Percentiles rank a stretch among this genome's conserved stretches.
Conservation (phyloP, 2,329 filamentous ascomycete species). For the Epichloe festucae region DNA sequence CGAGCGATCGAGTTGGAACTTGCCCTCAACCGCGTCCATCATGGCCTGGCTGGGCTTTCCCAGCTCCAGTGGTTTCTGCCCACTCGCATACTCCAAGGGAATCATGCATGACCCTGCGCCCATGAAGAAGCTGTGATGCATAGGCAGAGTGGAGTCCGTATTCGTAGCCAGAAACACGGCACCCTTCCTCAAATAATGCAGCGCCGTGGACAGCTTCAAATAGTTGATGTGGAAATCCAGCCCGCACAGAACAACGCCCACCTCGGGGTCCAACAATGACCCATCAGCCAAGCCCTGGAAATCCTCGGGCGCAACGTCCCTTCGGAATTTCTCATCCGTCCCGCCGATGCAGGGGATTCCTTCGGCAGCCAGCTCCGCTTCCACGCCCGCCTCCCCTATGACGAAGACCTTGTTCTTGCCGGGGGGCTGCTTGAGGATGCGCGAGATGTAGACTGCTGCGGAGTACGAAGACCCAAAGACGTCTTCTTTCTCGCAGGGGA, state of each 20-base stretch:
- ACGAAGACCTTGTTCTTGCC: slow-evolving; percentile 90
- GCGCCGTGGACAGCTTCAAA: slow-evolving; percentile 72
- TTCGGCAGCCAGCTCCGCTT: slow-evolving; percentile 74
- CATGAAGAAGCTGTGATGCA: slow-evolving; percentile 71
- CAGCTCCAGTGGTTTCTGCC: slow-evolving; percentile 58
- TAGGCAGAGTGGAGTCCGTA: slow-evolving; percentile 78
- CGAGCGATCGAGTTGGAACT: slow-evolving; percentile 75
- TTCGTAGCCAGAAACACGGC: slow-evolving; percentile 90
- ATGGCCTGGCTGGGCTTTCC: slow-evolving; percentile 97
- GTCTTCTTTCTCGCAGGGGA: slow-evolving; percentile 71
- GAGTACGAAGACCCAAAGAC: slow-evolving; percentile 95
- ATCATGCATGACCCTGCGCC: slow-evolving; percentile 76
- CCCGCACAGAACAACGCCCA: slow-evolving; percentile 78
- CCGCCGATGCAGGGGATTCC: slow-evolving; percentile 70
- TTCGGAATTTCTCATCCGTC: slow-evolving; percentile 64
- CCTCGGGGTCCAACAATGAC: slow-evolving; percentile 68
- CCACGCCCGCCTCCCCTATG: slow-evolving; percentile 81
- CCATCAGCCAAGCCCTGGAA: slow-evolving; percentile 66
- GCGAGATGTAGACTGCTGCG: slow-evolving; percentile 86
- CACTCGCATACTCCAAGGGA: slow-evolving; percentile 61
- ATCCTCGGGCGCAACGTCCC: slow-evolving; percentile 70
- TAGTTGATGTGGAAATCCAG: slow-evolving; percentile 95
- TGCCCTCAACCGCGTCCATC: slow-evolving; percentile 98
- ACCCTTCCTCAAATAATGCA: slow-evolving; percentile 72
- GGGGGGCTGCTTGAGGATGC: slow-evolving; percentile 67